Conservation (phyloP, 2,329 filamentous ascomycete species). For the Magnaporthiopsis incrustans region DNA sequence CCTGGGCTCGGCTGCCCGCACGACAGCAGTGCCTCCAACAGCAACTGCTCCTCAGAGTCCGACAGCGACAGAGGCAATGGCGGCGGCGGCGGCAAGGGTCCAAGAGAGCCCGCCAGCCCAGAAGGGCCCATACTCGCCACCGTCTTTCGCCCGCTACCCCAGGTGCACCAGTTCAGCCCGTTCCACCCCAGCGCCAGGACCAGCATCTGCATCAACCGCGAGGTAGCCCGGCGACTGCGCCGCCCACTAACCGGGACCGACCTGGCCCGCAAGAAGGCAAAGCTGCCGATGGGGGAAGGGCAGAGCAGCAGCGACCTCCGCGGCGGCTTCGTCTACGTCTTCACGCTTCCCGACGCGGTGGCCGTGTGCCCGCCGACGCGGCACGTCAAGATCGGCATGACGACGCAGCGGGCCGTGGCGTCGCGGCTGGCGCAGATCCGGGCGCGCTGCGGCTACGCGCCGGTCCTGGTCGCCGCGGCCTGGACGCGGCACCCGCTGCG, state of each 20-base stretch:
- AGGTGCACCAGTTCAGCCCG: not conserved
- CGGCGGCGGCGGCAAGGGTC: no score
- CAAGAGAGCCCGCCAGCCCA: no score
- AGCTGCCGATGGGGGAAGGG: no score
- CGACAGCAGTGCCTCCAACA: not conserved
- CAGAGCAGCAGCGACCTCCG: not conserved
- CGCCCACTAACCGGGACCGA: not conserved
- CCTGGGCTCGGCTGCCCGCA: not conserved
- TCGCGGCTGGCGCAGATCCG: not conserved
- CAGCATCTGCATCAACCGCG: not conserved
- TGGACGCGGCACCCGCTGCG: slow-evolving; percentile 3
- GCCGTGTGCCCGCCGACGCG: slow-evolving; percentile 3
- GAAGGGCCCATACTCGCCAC: no score
- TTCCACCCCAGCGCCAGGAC: not conserved
- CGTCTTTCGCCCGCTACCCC: no score
- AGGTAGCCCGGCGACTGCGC: not conserved
- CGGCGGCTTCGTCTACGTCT: slow-evolving; percentile 4
- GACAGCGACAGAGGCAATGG: not conserved
- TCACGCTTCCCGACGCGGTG: not conserved
- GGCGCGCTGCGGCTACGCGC: not conserved
- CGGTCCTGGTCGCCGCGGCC: not conserved
- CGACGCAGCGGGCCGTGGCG: not conserved
- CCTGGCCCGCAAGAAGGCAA: not conserved
- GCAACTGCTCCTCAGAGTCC: not conserved
- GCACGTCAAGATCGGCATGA: slow-evolving; percentile 9